A percentile compares a stretch with the other conserved stretches of the same genome.
Evolutionary conservation across 1,139 yeast species (phyloP).

Genomic region (Yamadazyma sp.): DNA sequence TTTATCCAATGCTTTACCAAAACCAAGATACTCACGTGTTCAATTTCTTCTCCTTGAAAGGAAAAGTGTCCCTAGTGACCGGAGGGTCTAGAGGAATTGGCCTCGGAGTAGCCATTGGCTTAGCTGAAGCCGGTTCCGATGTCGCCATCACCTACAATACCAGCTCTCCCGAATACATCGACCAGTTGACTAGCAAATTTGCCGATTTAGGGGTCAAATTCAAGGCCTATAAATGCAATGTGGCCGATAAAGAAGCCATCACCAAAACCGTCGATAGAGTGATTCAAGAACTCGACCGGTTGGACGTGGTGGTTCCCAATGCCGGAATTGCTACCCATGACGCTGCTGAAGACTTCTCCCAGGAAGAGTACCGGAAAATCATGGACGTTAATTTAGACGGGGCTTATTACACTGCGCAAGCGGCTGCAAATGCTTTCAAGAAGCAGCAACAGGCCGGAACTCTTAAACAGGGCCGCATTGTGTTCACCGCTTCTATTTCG

Average conservation of each 20-base stretch:
- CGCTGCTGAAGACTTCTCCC: slow-evolving; percentile 18
- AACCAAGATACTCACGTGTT: slow-evolving; percentile 14
- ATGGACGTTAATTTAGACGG: slow-evolving; percentile 50
- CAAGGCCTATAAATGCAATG: slow-evolving; percentile 22
- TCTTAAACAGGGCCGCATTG: slow-evolving; percentile 22
- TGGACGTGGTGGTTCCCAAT: slow-evolving; percentile 55
- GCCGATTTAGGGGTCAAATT: slow-evolving; percentile 17
- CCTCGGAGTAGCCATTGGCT: slow-evolving; percentile 33
- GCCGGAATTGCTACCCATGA: slow-evolving; percentile 50
- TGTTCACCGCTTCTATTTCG: slow-evolving; percentile 29
- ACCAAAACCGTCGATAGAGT: slow-evolving; percentile 18
- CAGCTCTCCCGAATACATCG: slow-evolving; percentile 33
- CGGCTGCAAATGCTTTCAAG: slow-evolving; percentile 48
- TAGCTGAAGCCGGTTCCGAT: slow-evolving; percentile 33
- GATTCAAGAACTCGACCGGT: slow-evolving; percentile 30
- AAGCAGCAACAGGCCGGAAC: slow-evolving; percentile 28
- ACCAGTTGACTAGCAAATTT: slow-evolving; percentile 19
- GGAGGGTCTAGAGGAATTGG: slow-evolving; percentile 41
- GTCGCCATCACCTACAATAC: slow-evolving; percentile 28
- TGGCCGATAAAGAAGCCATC: slow-evolving; percentile 21
- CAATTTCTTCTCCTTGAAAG: slow-evolving; percentile 29
- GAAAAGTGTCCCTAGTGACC: slow-evolving; percentile 34
- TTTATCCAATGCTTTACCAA: slow-evolving; percentile 12
- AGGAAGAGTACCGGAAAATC: slow-evolving; percentile 28
- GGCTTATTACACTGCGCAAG: slow-evolving; percentile 45